Percentiles rank a stretch among this genome's conserved stretches.
phyloP scores from a whole-genome alignment of 805 yeast genomes.

The Wickerhamomyces silvicola region DNA sequence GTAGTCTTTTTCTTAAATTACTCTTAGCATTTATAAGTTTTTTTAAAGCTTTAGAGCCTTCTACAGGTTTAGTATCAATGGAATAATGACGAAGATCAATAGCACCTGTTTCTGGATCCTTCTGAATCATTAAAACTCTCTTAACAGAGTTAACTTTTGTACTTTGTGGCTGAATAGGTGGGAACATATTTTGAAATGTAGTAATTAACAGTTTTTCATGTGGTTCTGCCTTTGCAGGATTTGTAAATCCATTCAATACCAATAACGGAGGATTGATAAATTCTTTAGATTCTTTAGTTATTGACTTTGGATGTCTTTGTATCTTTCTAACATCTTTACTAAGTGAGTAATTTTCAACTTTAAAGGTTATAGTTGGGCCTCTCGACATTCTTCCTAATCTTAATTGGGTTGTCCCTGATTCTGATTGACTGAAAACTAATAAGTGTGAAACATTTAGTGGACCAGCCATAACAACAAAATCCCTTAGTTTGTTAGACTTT shows the following conservation, averaged over 20 bases:
- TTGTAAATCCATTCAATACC: constrained; percentile 84
- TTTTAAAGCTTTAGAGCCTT: constrained; percentile 32
- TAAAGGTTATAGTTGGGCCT: constrained; percentile 90
- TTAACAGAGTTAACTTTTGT: constrained; percentile 70
- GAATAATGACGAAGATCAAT: constrained; percentile 87
- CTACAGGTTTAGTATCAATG: constrained; percentile 80
- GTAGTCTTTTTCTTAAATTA: constrained; percentile 17
- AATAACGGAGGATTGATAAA: constrained; percentile 78
- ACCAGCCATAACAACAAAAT: constrained; percentile 97
- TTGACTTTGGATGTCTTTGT: constrained; percentile 72
- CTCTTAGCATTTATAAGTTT: constrained; percentile 20
- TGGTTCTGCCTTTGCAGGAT: constrained; percentile 54
- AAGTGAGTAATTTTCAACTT: constrained; percentile 68
- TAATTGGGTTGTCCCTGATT: constrained; percentile 73
- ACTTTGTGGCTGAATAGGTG: constrained; percentile 83
- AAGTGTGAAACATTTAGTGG: constrained; percentile 90
- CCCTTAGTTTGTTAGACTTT: constrained; percentile 79
- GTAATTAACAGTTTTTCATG: constrained; percentile 82
- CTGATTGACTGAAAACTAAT: constrained; percentile 79
- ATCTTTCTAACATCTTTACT: constrained; percentile 70
- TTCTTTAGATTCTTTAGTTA: constrained; percentile 55
- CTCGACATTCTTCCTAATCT: constrained; percentile 84
- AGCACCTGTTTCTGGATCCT: constrained; percentile 59
- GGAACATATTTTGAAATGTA: constrained; percentile 92
- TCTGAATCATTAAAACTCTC: constrained; percentile 79